phyloP scores from a whole-genome alignment of 441 rosid species.

The Jatropha podagrica region DNA sequence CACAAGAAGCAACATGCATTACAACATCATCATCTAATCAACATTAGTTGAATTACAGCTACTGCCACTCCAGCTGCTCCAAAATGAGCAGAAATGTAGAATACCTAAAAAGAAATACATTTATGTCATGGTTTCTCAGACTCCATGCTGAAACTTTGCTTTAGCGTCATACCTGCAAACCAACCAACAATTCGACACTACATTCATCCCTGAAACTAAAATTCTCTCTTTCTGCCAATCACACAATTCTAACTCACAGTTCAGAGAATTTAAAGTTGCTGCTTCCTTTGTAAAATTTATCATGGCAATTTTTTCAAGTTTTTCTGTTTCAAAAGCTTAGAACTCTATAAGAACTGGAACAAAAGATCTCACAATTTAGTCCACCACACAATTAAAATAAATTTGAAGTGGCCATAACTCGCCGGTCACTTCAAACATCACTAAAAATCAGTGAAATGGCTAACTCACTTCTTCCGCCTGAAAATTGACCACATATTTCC shows the following conservation, averaged over 20 bases:
- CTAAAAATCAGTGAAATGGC: neutral
- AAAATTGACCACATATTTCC: constrained; percentile 42
- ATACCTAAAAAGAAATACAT: neutral
- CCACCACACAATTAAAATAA: too few relatives aligned
- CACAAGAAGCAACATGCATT: neutral
- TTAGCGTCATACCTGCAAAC: neutral
- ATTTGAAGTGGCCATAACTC: too few relatives aligned
- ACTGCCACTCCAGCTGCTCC: neutral
- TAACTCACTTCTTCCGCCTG: constrained; percentile 62
- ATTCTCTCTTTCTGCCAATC: neutral
- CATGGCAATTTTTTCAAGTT: neutral
- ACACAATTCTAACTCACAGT: neutral
- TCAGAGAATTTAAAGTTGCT: neutral
- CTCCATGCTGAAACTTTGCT: neutral
- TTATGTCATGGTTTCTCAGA: neutral
- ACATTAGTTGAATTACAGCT: neutral
- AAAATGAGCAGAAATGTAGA: neutral
- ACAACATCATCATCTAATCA: constrained; percentile 3
- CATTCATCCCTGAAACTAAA: neutral
- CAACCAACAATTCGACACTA: neutral
- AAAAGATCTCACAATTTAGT: neutral
- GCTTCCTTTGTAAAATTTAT: neutral
- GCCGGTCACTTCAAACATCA: neutral
- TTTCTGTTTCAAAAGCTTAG: neutral
- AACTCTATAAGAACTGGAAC: neutral